Percentiles rank a stretch among this genome's conserved stretches.
Conservation (phyloP, 495 filamentous ascomycete species). For the Penicillium verhagenii region DNA sequence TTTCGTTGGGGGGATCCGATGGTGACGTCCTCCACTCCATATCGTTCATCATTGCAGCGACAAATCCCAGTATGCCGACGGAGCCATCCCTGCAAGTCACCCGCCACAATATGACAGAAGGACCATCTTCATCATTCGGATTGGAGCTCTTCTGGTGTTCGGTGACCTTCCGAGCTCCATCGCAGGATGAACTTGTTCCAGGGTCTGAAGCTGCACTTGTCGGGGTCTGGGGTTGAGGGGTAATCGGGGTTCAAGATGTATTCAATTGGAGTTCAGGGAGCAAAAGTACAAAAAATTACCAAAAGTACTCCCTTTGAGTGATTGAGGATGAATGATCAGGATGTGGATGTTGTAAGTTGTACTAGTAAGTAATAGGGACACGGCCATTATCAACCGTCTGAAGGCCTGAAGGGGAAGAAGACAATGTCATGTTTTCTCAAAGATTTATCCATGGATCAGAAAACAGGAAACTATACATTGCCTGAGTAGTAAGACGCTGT, state of each 20-base stretch:
- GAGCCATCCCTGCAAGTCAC: background rate
- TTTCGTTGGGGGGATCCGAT: constrained; percentile 5
- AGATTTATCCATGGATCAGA: constrained; percentile 2
- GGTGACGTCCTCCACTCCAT: constrained; percentile 22
- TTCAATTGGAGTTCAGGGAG: background rate
- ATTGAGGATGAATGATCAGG: background rate
- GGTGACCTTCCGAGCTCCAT: background rate
- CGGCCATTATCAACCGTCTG: too few species aligned
- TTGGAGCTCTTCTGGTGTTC: background rate
- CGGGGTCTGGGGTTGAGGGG: background rate
- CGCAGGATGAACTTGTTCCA: background rate
- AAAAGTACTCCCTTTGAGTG: background rate
- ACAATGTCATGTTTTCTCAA: background rate
- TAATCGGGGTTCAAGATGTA: background rate
- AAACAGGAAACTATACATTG: background rate
- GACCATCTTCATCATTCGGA: background rate
- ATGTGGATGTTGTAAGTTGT: too few species aligned
- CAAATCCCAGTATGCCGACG: too few species aligned
- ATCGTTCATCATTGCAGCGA: background rate
- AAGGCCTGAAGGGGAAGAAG: background rate
- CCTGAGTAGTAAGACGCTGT: background rate
- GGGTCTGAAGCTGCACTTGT: background rate
- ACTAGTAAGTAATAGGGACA: background rate
- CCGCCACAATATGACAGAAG: background rate
- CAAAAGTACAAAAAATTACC: background rate